Evolutionary conservation across 2,329 filamentous ascomycete species (phyloP).

Genomic region (Sodiomyces alkalinus): DNA sequence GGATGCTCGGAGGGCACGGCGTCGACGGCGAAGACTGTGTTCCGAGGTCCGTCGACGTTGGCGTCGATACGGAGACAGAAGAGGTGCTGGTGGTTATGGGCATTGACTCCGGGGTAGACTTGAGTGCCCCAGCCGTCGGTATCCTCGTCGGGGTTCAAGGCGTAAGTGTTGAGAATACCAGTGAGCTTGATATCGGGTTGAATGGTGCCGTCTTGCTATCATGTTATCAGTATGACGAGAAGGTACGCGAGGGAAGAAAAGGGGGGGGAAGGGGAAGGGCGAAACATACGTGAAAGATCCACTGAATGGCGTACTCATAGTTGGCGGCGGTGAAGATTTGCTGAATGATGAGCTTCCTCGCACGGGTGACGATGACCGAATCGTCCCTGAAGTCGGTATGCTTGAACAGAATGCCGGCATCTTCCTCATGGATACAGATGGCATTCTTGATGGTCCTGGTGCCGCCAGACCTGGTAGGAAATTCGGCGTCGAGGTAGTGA

Average conservation of each 20-base stretch:
- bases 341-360: constrained; percentile 71
- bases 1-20: constrained; percentile 54
- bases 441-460: constrained; percentile 79
- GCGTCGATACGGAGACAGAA: constrained; percentile 84
- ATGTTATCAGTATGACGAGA: constrained; percentile 7
- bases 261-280: not conserved
- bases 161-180: constrained; percentile 84
- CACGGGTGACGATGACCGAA: constrained; percentile 71
- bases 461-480: constrained; percentile 64
- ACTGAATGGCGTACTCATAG: constrained; percentile 69
- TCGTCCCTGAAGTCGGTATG: constrained; percentile 89
- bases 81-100: constrained; percentile 90
- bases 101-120: constrained; percentile 80
- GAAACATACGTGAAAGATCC: constrained; percentile 56
- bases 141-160: constrained; percentile 66
- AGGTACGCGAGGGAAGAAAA: not conserved
- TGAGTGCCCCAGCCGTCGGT: constrained; percentile 80
- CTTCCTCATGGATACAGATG: constrained; percentile 91
- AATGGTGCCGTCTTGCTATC: constrained; percentile 67
- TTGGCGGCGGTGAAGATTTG: constrained; percentile 93
- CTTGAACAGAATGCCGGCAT: constrained; percentile 84
- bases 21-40: constrained; percentile 76
- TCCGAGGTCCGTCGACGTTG: constrained; percentile 72
- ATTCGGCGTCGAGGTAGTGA: constrained; percentile 79
- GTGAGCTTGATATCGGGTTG: constrained; percentile 87